Conservation (phyloP, 2,329 filamentous ascomycete genomes). For the Colletotrichum noveboracense region DNA sequence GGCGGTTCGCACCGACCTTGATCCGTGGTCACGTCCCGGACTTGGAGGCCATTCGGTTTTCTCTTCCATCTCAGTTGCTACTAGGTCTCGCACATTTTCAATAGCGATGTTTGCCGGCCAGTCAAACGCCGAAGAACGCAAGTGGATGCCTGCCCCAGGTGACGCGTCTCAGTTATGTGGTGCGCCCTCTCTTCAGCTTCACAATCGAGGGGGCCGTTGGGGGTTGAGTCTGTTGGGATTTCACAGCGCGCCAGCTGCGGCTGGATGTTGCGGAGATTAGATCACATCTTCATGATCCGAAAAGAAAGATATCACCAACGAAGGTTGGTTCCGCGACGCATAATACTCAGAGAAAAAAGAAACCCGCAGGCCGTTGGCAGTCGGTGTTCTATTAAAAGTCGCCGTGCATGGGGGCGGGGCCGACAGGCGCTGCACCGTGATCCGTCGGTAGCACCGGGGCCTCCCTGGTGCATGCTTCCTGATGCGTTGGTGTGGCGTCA, state of each 20-base stretch:
- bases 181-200: neutral
- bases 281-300: neutral
- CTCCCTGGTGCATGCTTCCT: constrained; percentile 12
- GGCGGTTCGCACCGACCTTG: neutral
- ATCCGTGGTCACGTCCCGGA: neutral
- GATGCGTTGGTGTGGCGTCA: constrained; percentile 23
- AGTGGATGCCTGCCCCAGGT: neutral
- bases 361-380: neutral
- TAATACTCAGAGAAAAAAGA: neutral
- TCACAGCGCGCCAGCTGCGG: neutral
- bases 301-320: neutral
- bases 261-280: neutral
- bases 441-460: constrained; percentile 2
- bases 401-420: neutral
- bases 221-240: neutral
- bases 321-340: neutral
- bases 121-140: neutral
- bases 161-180: neutral
- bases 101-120: neutral
- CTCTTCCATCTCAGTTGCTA: neutral
- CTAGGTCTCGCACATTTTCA: neutral
- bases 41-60: neutral
- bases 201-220: neutral
- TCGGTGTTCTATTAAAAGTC: constrained; percentile 8
- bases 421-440: neutral